Percentiles rank a stretch among this genome's conserved stretches.
Conservation (phyloP, 306 rosid genomes). For the Vigna angularis region DNA sequence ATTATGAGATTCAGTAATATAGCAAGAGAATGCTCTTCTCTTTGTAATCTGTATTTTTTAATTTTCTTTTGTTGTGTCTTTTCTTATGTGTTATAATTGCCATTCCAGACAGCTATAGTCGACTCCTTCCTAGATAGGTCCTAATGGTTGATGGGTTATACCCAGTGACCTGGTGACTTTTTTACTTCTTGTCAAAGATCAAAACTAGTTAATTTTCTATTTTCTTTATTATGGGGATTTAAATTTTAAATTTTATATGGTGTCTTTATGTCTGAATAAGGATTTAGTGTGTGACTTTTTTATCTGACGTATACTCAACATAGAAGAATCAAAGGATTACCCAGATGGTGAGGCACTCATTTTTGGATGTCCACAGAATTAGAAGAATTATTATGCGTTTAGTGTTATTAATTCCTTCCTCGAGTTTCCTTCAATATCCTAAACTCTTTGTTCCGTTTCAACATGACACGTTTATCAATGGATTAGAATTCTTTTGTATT, state of each 20-base stretch:
- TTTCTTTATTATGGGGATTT: slow-evolving; percentile 1
- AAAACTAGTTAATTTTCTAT: neutral
- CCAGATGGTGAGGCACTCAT: neutral
- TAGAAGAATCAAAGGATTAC: slow-evolving; percentile 19
- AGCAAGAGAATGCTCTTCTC: neutral
- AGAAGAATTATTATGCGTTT: neutral
- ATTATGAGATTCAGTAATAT: slow-evolving; percentile 13
- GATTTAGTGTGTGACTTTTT: slow-evolving; percentile 7
- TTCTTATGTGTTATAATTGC: neutral
- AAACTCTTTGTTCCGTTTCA: slow-evolving; percentile 6
- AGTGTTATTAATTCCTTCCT: slow-evolving; percentile 14
- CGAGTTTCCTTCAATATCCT: slow-evolving; percentile 15
- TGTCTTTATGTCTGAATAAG: slow-evolving; percentile 21
- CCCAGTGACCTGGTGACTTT: neutral
- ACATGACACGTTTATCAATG: slow-evolving; percentile 2
- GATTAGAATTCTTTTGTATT: slow-evolving; percentile 5
- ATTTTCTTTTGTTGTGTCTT: neutral
- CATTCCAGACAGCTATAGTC: neutral
- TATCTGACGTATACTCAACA: slow-evolving; percentile 1
- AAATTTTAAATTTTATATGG: slow-evolving; percentile 12
- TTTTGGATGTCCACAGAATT: neutral
- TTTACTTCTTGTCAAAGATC: neutral
- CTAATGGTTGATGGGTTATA: neutral
- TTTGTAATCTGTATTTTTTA: neutral
- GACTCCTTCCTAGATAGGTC: neutral